Conservation (phyloP, 208 protist species). For the Crithidia fasciculata region DNA sequence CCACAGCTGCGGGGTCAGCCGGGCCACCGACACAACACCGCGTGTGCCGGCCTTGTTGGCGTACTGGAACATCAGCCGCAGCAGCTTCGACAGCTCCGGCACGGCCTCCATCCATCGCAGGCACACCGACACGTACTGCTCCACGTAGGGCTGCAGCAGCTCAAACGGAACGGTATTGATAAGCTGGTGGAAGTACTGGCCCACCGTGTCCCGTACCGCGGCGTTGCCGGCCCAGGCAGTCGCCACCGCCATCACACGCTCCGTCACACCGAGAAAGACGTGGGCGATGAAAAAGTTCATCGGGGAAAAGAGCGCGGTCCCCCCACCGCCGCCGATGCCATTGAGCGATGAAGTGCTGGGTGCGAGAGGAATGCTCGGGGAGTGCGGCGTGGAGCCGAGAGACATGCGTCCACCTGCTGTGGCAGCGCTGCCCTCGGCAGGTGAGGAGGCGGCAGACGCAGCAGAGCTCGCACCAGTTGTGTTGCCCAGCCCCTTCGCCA, state of each 20-base stretch:
- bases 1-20: slow-evolving; percentile 52
- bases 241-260: slow-evolving; percentile 47
- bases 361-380: not conserved
- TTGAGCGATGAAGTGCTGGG: not conserved
- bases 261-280: slow-evolving; percentile 48
- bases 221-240: slow-evolving; percentile 33
- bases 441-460: no score
- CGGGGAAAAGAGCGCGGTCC: not conserved
- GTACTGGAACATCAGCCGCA: slow-evolving; percentile 74
- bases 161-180: slow-evolving; percentile 68
- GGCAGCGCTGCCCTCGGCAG: slow-evolving; percentile 10
- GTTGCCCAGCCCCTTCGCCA: slow-evolving; percentile 48
- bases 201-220: slow-evolving; percentile 54
- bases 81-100: slow-evolving; percentile 61
- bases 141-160: slow-evolving; percentile 41
- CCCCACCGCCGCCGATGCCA: slow-evolving; percentile 2
- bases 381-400: slow-evolving; percentile 7
- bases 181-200: slow-evolving; percentile 72
- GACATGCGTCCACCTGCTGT: not conserved
- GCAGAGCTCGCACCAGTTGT: no score
- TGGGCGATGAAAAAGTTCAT: slow-evolving; percentile 30
- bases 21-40: slow-evolving; percentile 34
- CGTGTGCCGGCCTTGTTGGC: slow-evolving; percentile 54
- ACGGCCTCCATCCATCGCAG: slow-evolving; percentile 65
- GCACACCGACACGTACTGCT: slow-evolving; percentile 50